Evolutionary conservation across 1,139 yeast species (phyloP), one percentile per base, ranked within the genome.

Genomic region (Debaryomyces nepalensis): DNA sequence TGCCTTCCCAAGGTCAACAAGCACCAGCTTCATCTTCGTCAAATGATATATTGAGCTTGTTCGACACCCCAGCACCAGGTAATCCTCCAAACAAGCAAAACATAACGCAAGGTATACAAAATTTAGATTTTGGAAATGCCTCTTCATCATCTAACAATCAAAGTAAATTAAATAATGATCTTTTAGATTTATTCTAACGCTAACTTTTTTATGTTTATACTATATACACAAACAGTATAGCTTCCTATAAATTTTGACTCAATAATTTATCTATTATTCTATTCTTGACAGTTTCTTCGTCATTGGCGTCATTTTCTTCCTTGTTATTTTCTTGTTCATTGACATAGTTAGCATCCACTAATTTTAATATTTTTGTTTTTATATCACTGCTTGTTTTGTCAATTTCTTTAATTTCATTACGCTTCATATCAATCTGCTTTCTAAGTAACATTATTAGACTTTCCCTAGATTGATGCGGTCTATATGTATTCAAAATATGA

Each of bases 401-500:
- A 21, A 82, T 80, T 27, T 68, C 63, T 19, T 60, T 61, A n/a
- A 82, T 81, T 51, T 83, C 87, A 7, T 58, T 55, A 45, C 64
- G 68, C 52, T 82, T 82, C 33, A 67, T 61, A 37, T 75, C 81
- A 20, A 84, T 73, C 54, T 83, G 86, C 41, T 81, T 82, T 54
- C 79, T 82, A 60, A 89, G 68, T 42, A 87, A 66, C 75, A 84
- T 72, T 37, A 87, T 84, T 51, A 89, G 73, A 46, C 89, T 82
- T 54, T 89, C 96, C 35, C 96, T 72, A 5, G 91, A 83, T 58
- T 89, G 97, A 60, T 89, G 96, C 0, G 96, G 96, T 44, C 96
- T 70, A 63, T 88, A 89, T 42, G 88, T 88, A 61, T 89, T 89
- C 46, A 89, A 66, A 41, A 89, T 65, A 59, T 89, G 96, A 58